Conservation (phyloP, 2,329 filamentous ascomycete species). For the Verticillium tricorpus region DNA sequence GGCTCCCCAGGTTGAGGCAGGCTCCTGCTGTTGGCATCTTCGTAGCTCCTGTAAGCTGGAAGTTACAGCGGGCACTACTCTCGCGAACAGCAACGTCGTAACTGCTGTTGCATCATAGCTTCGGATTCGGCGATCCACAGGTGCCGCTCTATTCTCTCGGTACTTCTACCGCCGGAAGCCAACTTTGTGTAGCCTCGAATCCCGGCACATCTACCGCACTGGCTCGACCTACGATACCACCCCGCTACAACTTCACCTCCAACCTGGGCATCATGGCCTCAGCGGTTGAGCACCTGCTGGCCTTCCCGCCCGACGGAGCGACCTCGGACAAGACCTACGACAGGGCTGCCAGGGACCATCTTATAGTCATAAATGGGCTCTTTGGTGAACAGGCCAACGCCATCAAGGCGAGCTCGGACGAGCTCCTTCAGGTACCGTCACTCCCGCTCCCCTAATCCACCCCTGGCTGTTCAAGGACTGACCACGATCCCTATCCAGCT, state of each 20-base stretch:
- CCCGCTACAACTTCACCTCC: background rate
- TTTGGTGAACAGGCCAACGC: slow-evolving; percentile 25
- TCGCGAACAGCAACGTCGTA: no score
- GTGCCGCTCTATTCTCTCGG: no score
- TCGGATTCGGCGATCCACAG: no score
- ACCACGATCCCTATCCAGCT: slow-evolving; percentile 24
- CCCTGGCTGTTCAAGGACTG: background rate
- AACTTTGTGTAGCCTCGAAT: background rate
- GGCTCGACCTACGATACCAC: background rate
- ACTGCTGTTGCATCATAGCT: no score
- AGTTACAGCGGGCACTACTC: no score
- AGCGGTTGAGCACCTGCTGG: slow-evolving; percentile 29
- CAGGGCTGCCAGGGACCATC: slow-evolving; percentile 30
- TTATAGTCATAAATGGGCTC: slow-evolving; percentile 30
- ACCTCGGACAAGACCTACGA: slow-evolving; percentile 34
- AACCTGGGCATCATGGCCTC: background rate
- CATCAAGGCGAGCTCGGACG: slow-evolving; percentile 26
- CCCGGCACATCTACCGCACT: background rate
- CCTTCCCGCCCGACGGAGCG: slow-evolving; percentile 32
- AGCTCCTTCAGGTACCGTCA: slow-evolving; percentile 35
- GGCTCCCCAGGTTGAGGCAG: no score
- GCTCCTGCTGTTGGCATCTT: no score
- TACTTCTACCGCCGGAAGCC: no score
- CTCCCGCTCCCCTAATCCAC: background rate
- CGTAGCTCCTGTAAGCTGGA: no score